Percentiles rank a stretch among this genome's conserved stretches.
phyloP scores from a whole-genome alignment of 2,329 filamentous ascomycete species.

The Teratosphaeria epicoccoides region DNA sequence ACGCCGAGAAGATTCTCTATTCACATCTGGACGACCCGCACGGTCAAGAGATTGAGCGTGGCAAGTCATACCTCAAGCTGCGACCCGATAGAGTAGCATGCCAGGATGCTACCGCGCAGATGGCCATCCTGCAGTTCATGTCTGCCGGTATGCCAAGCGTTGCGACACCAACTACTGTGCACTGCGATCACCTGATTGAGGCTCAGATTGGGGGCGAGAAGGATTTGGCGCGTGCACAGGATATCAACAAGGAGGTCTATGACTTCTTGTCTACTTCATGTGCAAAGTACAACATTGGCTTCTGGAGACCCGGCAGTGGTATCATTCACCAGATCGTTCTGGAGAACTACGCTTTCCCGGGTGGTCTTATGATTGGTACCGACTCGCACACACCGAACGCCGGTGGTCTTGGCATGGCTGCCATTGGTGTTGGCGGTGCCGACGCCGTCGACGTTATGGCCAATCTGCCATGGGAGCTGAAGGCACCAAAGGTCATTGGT shows the following conservation, averaged over 20 bases:
- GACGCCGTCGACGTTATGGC: constrained; percentile 99
- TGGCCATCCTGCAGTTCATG: constrained; percentile 99
- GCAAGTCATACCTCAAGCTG: constrained; percentile 89
- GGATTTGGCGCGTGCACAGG: constrained; percentile 81
- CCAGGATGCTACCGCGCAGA: constrained; percentile 98
- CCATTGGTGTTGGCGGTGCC: constrained; percentile 94
- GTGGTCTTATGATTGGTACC: constrained; percentile 93
- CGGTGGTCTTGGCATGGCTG: constrained; percentile 84
- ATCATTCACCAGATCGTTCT: constrained; percentile 99
- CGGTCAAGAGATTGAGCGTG: constrained; percentile 90
- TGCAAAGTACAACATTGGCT: constrained; percentile 99
- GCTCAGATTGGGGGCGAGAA: constrained; percentile 86
- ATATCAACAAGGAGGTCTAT: constrained; percentile 99
- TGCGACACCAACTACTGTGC: constrained; percentile 87
- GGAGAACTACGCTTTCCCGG: constrained; percentile 98
- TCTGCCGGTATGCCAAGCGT: constrained; percentile 93
- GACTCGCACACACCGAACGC: constrained; percentile 97
- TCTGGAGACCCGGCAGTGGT: constrained; percentile 97
- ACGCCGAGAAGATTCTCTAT: constrained; percentile 97
- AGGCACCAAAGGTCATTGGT: constrained; percentile 95
- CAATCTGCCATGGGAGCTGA: constrained; percentile 92
- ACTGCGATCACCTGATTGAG: constrained; percentile 99
- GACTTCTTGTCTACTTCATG: constrained; percentile 90
- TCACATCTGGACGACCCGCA: constrained; percentile 97
- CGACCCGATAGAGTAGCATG: constrained; percentile 96